A percentile compares a stretch with the other conserved stretches of the same genome.
Conservation (phyloP, 208 protist species). For the Crithidia fasciculata region DNA sequence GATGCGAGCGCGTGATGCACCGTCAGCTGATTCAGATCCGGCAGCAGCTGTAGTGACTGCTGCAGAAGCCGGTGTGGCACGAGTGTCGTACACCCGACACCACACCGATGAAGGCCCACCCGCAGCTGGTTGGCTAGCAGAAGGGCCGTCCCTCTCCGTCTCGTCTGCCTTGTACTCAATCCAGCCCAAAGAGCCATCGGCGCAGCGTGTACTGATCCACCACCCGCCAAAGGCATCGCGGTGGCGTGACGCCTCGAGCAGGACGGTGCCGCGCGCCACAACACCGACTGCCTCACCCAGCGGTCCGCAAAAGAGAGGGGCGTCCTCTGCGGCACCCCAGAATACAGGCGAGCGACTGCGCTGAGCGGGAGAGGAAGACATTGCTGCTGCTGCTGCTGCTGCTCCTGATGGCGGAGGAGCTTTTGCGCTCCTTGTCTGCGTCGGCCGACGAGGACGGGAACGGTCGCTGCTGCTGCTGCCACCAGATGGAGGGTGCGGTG, state of each 20-base stretch:
- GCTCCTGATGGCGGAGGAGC: background rate
- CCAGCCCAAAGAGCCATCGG: slow-evolving; percentile 59
- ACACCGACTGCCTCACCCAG: slow-evolving; percentile 65
- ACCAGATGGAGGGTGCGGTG: background rate
- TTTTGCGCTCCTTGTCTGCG: background rate
- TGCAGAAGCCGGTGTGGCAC: slow-evolving; percentile 10
- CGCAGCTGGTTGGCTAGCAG: background rate
- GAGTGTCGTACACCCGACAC: slow-evolving; percentile 52
- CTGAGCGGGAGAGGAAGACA: background rate
- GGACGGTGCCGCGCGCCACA: slow-evolving; percentile 48
- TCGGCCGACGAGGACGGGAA: no score
- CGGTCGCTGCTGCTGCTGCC: no score
- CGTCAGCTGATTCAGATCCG: background rate
- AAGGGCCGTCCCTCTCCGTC: background rate
- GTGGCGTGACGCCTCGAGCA: slow-evolving; percentile 63
- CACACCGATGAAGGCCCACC: slow-evolving; percentile 12
- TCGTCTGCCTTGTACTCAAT: slow-evolving; percentile 12
- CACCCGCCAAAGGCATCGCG: slow-evolving; percentile 70
- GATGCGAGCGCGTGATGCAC: background rate
- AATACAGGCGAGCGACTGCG: slow-evolving; percentile 37
- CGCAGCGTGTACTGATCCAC: slow-evolving; percentile 61
- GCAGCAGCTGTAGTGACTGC: background rate
- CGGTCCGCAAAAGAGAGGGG: slow-evolving; percentile 60
- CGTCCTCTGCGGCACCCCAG: slow-evolving; percentile 56
- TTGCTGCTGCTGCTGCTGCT: background rate